Conservation (phyloP, 1,139 yeast species). For the Candida tropicalis region DNA sequence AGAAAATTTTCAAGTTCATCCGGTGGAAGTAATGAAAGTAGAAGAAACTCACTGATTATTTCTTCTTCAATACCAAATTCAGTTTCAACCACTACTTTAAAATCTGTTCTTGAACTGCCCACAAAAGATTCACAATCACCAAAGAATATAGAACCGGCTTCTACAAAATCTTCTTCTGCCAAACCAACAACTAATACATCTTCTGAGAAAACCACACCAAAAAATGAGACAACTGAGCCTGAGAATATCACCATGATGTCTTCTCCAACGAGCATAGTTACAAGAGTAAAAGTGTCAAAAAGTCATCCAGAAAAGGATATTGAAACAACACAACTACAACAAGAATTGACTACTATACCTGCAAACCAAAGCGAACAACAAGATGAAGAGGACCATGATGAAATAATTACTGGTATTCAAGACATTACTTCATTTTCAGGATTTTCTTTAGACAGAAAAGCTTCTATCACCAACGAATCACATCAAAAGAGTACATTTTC, state of each 20-base stretch:
- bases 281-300: background rate
- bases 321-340: background rate
- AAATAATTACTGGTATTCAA: background rate
- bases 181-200: background rate
- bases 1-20: conserved; percentile 6
- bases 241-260: background rate
- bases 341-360: background rate
- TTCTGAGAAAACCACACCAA: background rate
- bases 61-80: background rate
- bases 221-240: background rate
- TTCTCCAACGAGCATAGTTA: background rate
- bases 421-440: conserved; percentile 7
- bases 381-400: conserved; percentile 1
- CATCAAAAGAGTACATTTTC: conserved; percentile 1
- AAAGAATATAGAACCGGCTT: too few species aligned
- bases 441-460: background rate
- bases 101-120: background rate
- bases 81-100: background rate
- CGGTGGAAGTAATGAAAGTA: background rate
- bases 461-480: background rate
- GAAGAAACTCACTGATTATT: conserved; percentile 1
- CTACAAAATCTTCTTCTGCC: background rate
- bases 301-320: background rate
- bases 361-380: background rate
- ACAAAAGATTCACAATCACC: background rate